phyloP scores from a whole-genome alignment of 1,139 yeast species.

The Blastobotrys petasosporus region DNA sequence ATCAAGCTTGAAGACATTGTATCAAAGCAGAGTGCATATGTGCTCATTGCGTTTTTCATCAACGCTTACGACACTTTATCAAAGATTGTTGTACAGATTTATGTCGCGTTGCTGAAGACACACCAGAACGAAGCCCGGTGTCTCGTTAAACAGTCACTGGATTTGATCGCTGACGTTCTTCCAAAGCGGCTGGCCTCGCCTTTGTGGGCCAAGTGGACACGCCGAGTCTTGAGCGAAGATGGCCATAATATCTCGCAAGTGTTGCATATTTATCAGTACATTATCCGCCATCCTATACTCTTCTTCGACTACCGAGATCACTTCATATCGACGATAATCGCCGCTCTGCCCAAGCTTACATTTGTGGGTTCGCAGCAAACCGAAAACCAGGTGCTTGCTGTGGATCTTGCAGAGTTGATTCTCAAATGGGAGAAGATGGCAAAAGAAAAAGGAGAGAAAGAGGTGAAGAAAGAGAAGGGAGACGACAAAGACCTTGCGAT shows the following conservation, averaged over 20 bases:
- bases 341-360: constrained; percentile 93
- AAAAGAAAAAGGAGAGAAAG: constrained; percentile 28
- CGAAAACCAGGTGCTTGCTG: constrained; percentile 80
- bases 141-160: constrained; percentile 82
- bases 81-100: constrained; percentile 83
- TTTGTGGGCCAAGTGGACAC: constrained; percentile 93
- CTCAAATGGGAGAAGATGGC: constrained; percentile 69
- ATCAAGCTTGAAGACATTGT: constrained; percentile 84
- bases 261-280: constrained; percentile 81
- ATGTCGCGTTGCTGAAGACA: constrained; percentile 80
- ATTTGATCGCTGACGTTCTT: constrained; percentile 83
- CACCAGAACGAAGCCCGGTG: constrained; percentile 82
- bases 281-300: constrained; percentile 77
- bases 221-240: constrained; percentile 86
- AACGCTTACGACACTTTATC: constrained; percentile 86
- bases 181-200: constrained; percentile 62
- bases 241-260: constrained; percentile 79
- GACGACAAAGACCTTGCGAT: constrained; percentile 18
- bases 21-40: constrained; percentile 90
- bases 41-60: constrained; percentile 80
- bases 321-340: constrained; percentile 78
- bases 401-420: constrained; percentile 81
- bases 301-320: constrained; percentile 86
- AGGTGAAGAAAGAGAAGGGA: constrained; percentile 18
- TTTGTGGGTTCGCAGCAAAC: constrained; percentile 71